Evolutionary conservation across 176 grass and related monocot species (phyloP), one percentile per base, ranked within the genome.

Genomic region (Triticum monococcum): DNA sequence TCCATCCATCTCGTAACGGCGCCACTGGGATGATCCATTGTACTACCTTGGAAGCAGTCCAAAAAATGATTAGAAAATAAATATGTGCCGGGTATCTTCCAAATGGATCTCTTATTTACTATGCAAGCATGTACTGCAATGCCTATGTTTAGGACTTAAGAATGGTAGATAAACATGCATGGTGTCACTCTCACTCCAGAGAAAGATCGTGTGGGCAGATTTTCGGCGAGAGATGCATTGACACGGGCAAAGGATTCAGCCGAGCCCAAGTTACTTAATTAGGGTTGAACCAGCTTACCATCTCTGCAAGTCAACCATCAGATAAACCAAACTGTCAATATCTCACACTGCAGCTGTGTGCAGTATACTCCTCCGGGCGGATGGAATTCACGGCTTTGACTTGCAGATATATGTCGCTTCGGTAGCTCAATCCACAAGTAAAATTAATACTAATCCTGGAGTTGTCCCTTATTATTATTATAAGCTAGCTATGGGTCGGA

Each of bases 341-440:
- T 52, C 64, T 85, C 45, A 80, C 43, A 18, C 26, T 43, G 37
- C 40, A 36, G 22, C 38, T 71, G 28, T 50, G 20, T 45, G 38
- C 20, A 12, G n/a, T 46, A 1, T 68, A 35, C 22, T 69, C 9
- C 11, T n/a, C 38, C 5, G 56, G 76, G n/a, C 3, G 40, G 76
- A 56, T 8, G 77, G 33, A 73, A 30, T 79, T 66, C 20, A 13
- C 32, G 76, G 82, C 31, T 57, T 68, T 85, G 68, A 85, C 76
- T 33, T 45, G 25, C 41, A 77, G 35, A 40, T 71, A 24, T 70
- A 81, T 82, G 35, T 32, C 35, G 45, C 43, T 23, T 81, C 28
- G 3, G 46, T 43, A 17, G 77, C 68, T 59, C 43, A 72, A 23
- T 56, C 65, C 40, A 26, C 32, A 59, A 68, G 24, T 9, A 33